Base-by-base conservation (phyloP, 805 yeast genomes). In the Barnettozyma vustinii region DNA sequence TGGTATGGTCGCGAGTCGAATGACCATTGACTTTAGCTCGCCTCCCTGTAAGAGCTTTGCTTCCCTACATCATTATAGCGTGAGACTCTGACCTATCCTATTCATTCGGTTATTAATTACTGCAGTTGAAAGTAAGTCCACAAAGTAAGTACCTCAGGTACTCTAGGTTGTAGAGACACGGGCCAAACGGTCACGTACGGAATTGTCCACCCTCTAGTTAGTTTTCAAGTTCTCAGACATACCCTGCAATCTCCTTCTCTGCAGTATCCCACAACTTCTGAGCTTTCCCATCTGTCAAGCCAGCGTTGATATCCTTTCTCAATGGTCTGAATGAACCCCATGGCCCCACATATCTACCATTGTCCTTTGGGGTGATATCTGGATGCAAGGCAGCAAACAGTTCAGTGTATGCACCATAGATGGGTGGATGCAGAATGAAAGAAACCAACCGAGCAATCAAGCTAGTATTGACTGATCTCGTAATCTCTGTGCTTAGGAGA, bases 321-420 rank as follows among this genome's bases (percentile, higher is more conserved):
- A 66, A 52, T 2, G 39, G 44, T 20, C 75, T 75, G 15, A 66
- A 55, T 4, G 58, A 48, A 1, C 81, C 80, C 65, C 68, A 74
- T 4, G 80, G 75, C 10, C 65, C 63, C 18, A 71, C 54, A 54
- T 66, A 73, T 25, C 58, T 63, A 1, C 74, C 73, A 36, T 65
- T 58, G 13, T 69, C 59, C 37, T 54, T 52, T 1, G 58, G 9
- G 1, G 68, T 65, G 18, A 74, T 51, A 6, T 63, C 59, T 6
- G 79, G 77, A 25, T 58, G 54, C 44, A 75, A 60, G 0, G 74
- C 73, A 4, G 72, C 77, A 52, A 59, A 73, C 16, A 74, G 56
- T 52, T 70, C 76, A 10, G 79, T 57, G 49, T 70, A 66, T 1
- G 79, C 75, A 15, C 80, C 81, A 40, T 64, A 65, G 2, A 58